phyloP scores from a whole-genome alignment of 495 filamentous ascomycete species.

The Amphirosellinia nigrospora region DNA sequence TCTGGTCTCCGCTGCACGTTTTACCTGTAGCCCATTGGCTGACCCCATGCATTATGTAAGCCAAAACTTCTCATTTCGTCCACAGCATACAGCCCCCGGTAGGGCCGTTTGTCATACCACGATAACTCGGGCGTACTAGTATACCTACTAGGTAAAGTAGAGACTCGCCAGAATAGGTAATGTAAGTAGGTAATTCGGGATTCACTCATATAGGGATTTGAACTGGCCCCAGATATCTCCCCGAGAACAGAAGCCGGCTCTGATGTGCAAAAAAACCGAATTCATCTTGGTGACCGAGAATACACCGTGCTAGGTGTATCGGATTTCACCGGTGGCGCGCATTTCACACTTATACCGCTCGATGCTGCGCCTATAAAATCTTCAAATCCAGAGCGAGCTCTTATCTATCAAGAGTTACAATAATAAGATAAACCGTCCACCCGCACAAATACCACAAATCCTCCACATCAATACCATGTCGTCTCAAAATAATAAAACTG shows the following conservation, averaged over 20 bases:
- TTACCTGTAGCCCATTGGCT: slow-evolving; percentile 20
- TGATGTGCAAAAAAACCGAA: background rate
- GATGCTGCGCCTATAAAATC: background rate
- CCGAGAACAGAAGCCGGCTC: slow-evolving; percentile 13
- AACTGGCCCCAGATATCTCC: background rate
- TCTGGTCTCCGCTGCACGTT: background rate
- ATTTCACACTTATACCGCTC: background rate
- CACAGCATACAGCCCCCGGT: background rate
- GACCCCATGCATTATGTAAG: slow-evolving; percentile 32
- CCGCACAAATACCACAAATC: background rate
- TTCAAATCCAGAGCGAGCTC: background rate
- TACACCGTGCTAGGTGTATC: slow-evolving; percentile 8
- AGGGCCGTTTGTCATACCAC: background rate
- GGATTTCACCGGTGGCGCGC: background rate
- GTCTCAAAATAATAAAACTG: slow-evolving; percentile 4
- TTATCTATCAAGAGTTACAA: background rate
- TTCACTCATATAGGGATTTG: slow-evolving; percentile 15
- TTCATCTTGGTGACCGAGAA: background rate
- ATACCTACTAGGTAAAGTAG: background rate
- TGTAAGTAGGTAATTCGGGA: slow-evolving; percentile 22
- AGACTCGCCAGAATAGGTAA: background rate
- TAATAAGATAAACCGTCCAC: background rate
- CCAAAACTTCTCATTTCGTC: slow-evolving; percentile 27
- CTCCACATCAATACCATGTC: slow-evolving; percentile 26
- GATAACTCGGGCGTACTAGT: background rate